Evolutionary conservation across 768 basidiomycete species (phyloP).

Genomic region (Leccinum pellstonianum): DNA sequence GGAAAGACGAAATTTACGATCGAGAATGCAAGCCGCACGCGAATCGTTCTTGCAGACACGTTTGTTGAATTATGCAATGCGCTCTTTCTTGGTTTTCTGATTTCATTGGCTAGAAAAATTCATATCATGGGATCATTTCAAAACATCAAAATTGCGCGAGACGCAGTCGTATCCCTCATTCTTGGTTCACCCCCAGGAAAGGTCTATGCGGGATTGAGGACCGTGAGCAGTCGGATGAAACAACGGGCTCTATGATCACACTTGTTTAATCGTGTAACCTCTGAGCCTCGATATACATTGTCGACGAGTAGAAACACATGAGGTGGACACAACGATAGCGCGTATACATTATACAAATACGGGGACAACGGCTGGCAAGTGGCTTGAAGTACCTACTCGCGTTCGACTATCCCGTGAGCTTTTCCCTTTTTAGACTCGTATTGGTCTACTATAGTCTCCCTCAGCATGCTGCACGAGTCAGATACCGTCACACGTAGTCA

Average conservation of each 20-base stretch:
- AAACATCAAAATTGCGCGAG: constrained; percentile 96
- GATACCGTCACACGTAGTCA: not conserved
- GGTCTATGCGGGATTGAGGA: constrained; percentile 87
- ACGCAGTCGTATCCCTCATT: constrained; percentile 93
- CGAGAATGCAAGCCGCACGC: constrained; percentile 93
- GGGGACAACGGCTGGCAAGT: not conserved
- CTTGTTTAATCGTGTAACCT: constrained; percentile 9
- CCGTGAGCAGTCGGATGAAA: constrained; percentile 89
- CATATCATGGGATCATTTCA: constrained; percentile 98
- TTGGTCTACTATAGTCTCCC: constrained; percentile 49
- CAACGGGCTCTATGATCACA: constrained; percentile 73
- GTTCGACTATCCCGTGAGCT: constrained; percentile 14
- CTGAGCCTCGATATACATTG: constrained; percentile 6
- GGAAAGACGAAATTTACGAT: constrained; percentile 99
- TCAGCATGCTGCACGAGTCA: constrained; percentile 42
- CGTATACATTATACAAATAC: not conserved
- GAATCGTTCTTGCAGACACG: constrained; percentile 99
- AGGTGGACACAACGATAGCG: not conserved
- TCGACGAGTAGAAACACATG: constrained; percentile 12
- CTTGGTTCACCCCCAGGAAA: constrained; percentile 94
- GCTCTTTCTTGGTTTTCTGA: constrained; percentile 7
- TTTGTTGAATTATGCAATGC: constrained; percentile 39
- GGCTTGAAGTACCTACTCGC: constrained; percentile 7
- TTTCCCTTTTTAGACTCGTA: constrained; percentile 39
- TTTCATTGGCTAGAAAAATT: constrained; percentile 67